These are phyloP conservation scores for Penicillium sp. DNA, from an alignment of 2,329 filamentous ascomycete species.

Conservation along the genomic window DNA sequence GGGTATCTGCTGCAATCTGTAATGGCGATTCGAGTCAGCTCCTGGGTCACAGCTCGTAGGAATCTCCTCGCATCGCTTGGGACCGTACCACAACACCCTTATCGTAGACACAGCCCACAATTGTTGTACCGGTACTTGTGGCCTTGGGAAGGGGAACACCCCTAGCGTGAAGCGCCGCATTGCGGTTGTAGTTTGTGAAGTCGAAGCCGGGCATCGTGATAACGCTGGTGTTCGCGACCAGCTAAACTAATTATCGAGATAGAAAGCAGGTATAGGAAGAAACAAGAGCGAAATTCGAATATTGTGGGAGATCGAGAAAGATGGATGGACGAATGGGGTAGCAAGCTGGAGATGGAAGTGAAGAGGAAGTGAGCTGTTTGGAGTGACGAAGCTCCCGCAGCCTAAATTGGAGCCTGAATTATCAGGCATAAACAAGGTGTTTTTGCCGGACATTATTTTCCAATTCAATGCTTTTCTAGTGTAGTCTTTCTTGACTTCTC, in stretches of 20 bases:
- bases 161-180: slow-evolving; percentile 89
- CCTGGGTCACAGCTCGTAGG: slow-evolving; percentile 1
- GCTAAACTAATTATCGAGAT: slow-evolving; percentile 4
- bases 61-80: not conserved
- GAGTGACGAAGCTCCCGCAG: slow-evolving; percentile 47
- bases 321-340: slow-evolving; percentile 34
- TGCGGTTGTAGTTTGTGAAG: slow-evolving; percentile 99
- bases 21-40: slow-evolving; percentile 23
- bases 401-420: slow-evolving; percentile 33
- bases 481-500: slow-evolving; percentile 9
- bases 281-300: not conserved
- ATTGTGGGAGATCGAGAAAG: slow-evolving; percentile 1
- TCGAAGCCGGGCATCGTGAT: slow-evolving; percentile 90
- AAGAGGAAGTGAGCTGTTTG: slow-evolving; percentile 38
- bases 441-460: slow-evolving; percentile 26
- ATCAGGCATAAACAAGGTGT: slow-evolving; percentile 22
- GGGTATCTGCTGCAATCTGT: slow-evolving; percentile 94
- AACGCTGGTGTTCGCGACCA: slow-evolving; percentile 19
- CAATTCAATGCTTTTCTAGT: slow-evolving; percentile 21
- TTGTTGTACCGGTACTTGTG: slow-evolving; percentile 97
- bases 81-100: slow-evolving; percentile 84
- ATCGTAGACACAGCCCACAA: slow-evolving; percentile 95
- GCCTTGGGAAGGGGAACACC: slow-evolving; percentile 95
- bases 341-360: slow-evolving; percentile 11
- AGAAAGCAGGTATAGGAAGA: not conserved